phyloP scores from a whole-genome alignment of 73 alveolate genomes.

The Uronychia setigera region DNA sequence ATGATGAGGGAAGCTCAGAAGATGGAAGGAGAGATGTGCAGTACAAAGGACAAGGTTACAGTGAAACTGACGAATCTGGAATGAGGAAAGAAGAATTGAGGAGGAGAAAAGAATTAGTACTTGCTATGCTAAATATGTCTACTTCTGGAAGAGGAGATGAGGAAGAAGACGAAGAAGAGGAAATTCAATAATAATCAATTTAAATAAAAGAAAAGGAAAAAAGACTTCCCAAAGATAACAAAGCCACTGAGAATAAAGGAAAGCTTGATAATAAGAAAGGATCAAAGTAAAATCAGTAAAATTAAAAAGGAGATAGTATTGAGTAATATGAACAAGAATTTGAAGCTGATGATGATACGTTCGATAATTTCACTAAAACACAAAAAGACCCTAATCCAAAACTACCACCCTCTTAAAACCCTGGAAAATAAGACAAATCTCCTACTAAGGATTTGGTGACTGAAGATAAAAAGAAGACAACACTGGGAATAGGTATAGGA shows the following conservation, averaged over 20 bases:
- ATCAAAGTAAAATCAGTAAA: neutral
- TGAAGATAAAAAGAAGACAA: no score
- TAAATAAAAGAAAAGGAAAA: no score
- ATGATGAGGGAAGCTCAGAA: neutral
- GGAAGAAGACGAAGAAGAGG: neutral
- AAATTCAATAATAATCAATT: neutral
- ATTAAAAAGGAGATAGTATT: neutral
- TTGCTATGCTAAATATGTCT: neutral
- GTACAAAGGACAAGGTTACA: neutral
- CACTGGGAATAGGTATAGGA: no score
- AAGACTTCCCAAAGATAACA: no score
- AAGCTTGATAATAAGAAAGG: neutral
- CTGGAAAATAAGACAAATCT: neutral
- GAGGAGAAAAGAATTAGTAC: neutral
- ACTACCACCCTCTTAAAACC: no score
- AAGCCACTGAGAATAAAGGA: neutral
- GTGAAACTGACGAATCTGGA: neutral
- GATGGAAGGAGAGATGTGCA: neutral
- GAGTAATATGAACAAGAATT: neutral
- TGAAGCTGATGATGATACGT: neutral
- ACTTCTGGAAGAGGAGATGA: neutral
- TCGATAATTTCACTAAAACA: neutral
- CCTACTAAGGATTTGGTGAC: neutral
- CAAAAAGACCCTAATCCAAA: neutral
- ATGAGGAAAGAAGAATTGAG: neutral